Base-by-base conservation (phyloP, 2,329 filamentous ascomycete species). In the Chrysoporthe austroafricana region DNA sequence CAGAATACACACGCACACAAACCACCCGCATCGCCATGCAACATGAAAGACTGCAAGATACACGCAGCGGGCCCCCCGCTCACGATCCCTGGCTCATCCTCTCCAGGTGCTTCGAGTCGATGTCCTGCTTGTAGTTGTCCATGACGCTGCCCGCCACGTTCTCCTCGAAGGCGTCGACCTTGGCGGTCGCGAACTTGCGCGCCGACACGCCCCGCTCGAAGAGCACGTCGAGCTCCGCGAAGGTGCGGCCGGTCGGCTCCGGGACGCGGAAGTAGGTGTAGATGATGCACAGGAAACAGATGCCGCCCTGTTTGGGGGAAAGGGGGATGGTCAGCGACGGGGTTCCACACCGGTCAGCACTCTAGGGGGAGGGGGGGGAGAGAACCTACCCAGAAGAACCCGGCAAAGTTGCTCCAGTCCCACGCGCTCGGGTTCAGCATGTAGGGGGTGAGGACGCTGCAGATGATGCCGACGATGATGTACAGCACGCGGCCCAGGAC, bases 381-480 rank as follows among this genome's bases (percentile, higher is more conserved):
- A 32, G 16, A 43, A 74, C 82, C 74, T 76, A 85, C 79, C 91
- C 93, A 93, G 83, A 96, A 96, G 81, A 97, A 96, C 39, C 94
- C 93, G 0, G 93, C 87, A 73, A 87, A 96, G 80, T 96, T 96
- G 69, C 88, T 85, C 94, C 93, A 97, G 79, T 96, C 83, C 94
- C 94, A 97, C 0, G 88, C 91, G 1, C 83, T 85, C 0, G 94
- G 93, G 80, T 97, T 97, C 54, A 97, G 85, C 94, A 97, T 97
- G 80, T 96, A 97, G 0, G 94, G 94, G 0, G 93, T 96, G 52
- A 97, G 79, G 4, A 97, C 90, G 62, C 88, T 90, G 75, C 89
- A 92, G 73, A 97, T 80, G 72, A 97, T 97, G 71, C 87, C 90
- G 56, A 94, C 91, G 62, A 97, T 82, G 74, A 96, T 94, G 83